Percentiles rank a stretch among this genome's conserved stretches.
Conservation (phyloP, 208 protist species). For the Lotmaria passim region DNA sequence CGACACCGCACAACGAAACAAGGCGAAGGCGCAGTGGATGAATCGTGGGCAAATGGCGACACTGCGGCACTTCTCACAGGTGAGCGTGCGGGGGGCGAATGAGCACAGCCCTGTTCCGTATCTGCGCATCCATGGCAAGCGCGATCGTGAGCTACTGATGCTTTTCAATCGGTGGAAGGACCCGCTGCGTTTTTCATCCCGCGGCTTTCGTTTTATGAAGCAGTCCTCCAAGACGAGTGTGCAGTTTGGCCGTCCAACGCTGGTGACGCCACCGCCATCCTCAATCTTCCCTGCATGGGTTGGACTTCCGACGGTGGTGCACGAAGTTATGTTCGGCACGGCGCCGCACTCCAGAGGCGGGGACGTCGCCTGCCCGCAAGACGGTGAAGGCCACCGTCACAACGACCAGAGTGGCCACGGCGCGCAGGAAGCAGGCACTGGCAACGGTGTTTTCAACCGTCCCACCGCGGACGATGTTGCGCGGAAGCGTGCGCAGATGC, state of each 20-base stretch:
- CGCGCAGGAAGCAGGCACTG: not conserved
- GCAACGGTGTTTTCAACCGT: conserved; percentile 7
- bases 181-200: conserved; percentile 2
- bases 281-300: not conserved
- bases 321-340: conserved; percentile 16
- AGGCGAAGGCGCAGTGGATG: conserved; percentile 22
- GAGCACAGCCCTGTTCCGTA: conserved; percentile 52
- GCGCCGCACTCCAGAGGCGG: not conserved
- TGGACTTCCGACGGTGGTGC: conserved; percentile 4
- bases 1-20: not conserved
- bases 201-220: not conserved
- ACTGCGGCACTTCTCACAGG: conserved; percentile 57
- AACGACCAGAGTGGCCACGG: not conserved
- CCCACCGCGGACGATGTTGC: conserved; percentile 32
- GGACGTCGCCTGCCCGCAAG: not conserved
- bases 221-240: conserved; percentile 13
- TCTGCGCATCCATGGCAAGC: conserved; percentile 47
- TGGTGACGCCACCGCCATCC: not conserved
- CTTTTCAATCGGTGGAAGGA: conserved; percentile 44
- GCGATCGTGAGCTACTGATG: conserved; percentile 47
- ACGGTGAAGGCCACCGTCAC: not conserved
- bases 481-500: conserved; percentile 47
- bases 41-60: conserved; percentile 41
- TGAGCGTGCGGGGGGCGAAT: conserved; percentile 54
- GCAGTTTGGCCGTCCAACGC: conserved; percentile 4